phyloP scores from a whole-genome alignment of 768 basidiomycete species.

The Amanita pallidorosea region DNA sequence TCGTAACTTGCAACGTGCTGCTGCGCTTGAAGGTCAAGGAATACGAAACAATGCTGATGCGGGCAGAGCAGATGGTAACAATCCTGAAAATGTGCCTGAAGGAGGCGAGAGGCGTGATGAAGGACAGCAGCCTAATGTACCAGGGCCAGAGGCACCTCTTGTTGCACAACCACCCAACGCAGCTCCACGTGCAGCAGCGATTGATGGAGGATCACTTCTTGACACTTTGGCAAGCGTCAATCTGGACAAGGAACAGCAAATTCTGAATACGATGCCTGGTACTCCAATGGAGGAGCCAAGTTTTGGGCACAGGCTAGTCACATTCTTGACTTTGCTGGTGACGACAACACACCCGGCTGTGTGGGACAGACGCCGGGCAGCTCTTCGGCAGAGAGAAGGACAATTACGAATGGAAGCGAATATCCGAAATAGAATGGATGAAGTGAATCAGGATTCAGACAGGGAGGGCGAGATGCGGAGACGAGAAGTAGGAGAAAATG shows the following conservation, averaged over 20 bases:
- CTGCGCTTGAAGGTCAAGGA: conserved; percentile 19
- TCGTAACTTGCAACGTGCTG: conserved; percentile 25
- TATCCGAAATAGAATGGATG: conserved; percentile 20
- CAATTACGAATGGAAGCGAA: conserved; percentile 57
- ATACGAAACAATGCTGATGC: conserved; percentile 10
- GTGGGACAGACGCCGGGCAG: conserved; percentile 55
- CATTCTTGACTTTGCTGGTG: conserved; percentile 46
- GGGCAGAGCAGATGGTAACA: conserved; percentile 5
- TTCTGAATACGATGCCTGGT: conserved; percentile 24
- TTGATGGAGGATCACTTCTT: conserved; percentile 24
- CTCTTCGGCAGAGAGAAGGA: conserved; percentile 53
- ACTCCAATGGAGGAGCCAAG: conserved; percentile 30
- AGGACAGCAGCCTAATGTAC: conserved; percentile 7
- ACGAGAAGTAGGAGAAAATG: conserved; percentile 27
- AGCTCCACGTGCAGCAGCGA: conserved; percentile 10
- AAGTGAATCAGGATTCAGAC: conserved; percentile 18
- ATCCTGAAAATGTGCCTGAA: conserved; percentile 8
- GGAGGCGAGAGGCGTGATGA: conserved; percentile 10
- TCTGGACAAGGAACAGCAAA: conserved; percentile 42
- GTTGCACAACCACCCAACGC: neutral
- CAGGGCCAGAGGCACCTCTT: neutral
- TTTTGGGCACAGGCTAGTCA: conserved; percentile 35
- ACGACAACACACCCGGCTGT: conserved; percentile 64
- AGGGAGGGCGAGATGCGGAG: conserved; percentile 18
- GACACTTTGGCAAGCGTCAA: conserved; percentile 48